Evolutionary conservation across 164 flowering plant species (phyloP), one percentile per base, ranked within the genome.

Genomic region (Annona squamosa): DNA sequence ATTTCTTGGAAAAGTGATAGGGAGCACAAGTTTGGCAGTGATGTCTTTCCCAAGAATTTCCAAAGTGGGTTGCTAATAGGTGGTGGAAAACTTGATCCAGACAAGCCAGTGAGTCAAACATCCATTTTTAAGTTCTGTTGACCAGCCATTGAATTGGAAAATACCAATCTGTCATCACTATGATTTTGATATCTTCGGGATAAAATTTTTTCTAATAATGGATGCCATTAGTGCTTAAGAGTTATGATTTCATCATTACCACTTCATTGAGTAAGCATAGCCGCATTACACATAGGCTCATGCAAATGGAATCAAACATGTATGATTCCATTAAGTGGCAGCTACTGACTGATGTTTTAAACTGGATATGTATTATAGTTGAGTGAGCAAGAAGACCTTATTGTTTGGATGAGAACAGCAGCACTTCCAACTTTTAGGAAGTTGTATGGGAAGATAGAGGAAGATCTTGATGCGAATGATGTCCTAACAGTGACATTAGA

Each of bases 331-430:
- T 41, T 37, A 64, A 64, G 37, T 12, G 13, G 67, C n/a, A 59
- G n/a, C 13, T 26, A 37, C 46, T 66, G 17, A 66, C 12, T 19
- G 42, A 13, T 42, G 17, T 5, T 61, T 42, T 37, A 70, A 66
- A 71, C 9, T 77, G 45, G n/a, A 66, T 76, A 62, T 79, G 4
- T 77, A 75, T 43, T 59, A 76, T 84, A 92, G 98, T 77, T 94
- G 80, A 92, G 87, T 62, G 76, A 91, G 78, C 99, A 94, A 69
- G 98, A 91, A 79, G 92, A 91, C 78, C 97, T 96, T 3, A 96
- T 96, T 75, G 99, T 96, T 43, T 93, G 99, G 99, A 96, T 96
- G 99, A 80, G 99, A 82, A 96, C 99, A 59, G 98, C 99, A 48
- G 98, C 98, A 46, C 90, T 96, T 82, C 99, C 99, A 57, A 96